phyloP scores from a whole-genome alignment of 176 grass and related monocot genomes.

The Oryza nivara region DNA sequence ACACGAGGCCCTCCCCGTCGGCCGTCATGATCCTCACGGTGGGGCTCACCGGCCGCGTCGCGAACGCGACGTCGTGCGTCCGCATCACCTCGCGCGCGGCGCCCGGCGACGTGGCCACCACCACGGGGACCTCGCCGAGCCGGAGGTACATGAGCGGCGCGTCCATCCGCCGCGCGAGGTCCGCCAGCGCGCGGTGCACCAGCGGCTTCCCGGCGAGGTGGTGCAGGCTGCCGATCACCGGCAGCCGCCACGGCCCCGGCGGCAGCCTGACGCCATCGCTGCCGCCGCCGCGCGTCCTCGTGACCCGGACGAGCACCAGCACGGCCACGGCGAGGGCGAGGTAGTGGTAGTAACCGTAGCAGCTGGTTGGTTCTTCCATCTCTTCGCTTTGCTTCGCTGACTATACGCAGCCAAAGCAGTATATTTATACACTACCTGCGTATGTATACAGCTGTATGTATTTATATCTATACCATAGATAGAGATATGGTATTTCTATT shows the following conservation, averaged over 20 bases:
- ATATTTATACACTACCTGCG: neutral
- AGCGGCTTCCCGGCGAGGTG: conserved; percentile 24
- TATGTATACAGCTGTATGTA: too few relatives aligned
- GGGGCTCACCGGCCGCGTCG: conserved; percentile 26
- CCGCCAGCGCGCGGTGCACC: conserved; percentile 31
- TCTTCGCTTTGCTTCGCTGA: neutral
- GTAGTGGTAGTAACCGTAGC: neutral
- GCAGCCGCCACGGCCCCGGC: conserved; percentile 37
- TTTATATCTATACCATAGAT: too few relatives aligned
- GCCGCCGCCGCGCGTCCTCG: neutral
- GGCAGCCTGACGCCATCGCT: conserved; percentile 3
- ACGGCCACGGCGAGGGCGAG: conserved; percentile 7
- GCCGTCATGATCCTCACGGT: neutral
- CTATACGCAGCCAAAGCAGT: neutral
- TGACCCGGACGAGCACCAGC: conserved; percentile 19
- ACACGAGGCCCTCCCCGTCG: conserved; percentile 25
- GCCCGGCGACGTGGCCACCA: conserved; percentile 30
- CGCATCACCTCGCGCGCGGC: conserved; percentile 36
- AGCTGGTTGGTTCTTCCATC: neutral
- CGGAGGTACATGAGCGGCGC: conserved; percentile 47
- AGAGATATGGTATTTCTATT: too few relatives aligned
- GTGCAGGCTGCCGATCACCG: conserved; percentile 52
- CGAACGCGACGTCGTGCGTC: conserved; percentile 28
- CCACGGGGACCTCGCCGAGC: conserved; percentile 44
- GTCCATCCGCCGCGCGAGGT: conserved; percentile 10